These are phyloP conservation scores for Excoecaria agallocha DNA, from an alignment of 345 rosid species.

Conservation along the genomic window DNA sequence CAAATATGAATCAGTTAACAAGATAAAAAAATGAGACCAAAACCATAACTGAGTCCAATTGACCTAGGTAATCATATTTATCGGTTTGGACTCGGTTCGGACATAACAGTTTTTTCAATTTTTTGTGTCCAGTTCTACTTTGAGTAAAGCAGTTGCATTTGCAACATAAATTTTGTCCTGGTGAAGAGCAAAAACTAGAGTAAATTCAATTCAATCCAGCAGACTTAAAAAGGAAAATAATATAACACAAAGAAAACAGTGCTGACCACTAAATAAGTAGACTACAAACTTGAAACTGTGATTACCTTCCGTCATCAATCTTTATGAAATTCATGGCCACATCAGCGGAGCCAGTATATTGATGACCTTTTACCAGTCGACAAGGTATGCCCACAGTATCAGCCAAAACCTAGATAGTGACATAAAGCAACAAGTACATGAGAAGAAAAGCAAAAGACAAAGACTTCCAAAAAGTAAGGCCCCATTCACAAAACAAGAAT, in stretches of 20 bases:
- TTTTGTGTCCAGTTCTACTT: no score
- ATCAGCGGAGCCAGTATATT: slow-evolving; percentile 84
- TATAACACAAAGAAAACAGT: not conserved
- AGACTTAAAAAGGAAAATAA: not conserved
- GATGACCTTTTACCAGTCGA: slow-evolving; percentile 86
- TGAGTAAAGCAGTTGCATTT: slow-evolving; percentile 5
- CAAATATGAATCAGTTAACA: no score
- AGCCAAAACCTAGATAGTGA: slow-evolving; percentile 71
- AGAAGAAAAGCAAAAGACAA: slow-evolving; percentile 4
- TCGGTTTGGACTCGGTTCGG: no score
- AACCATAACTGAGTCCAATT: no score
- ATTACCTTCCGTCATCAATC: slow-evolving; percentile 85
- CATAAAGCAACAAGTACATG: slow-evolving; percentile 12
- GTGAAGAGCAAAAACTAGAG: slow-evolving; percentile 11
- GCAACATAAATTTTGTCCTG: slow-evolving; percentile 6
- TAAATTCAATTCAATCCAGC: slow-evolving; percentile 7
- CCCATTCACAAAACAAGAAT: slow-evolving; percentile 9
- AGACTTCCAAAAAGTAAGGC: slow-evolving; percentile 9
- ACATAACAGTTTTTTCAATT: no score
- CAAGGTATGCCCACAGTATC: slow-evolving; percentile 82
- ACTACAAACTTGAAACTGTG: slow-evolving; percentile 12
- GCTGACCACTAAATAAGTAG: not conserved
- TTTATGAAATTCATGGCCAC: slow-evolving; percentile 89
- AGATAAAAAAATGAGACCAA: no score
- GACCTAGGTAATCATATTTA: no score